These are phyloP conservation scores for Protea cynaroides DNA, from an alignment of 164 flowering plant species.

Conservation along the genomic window DNA sequence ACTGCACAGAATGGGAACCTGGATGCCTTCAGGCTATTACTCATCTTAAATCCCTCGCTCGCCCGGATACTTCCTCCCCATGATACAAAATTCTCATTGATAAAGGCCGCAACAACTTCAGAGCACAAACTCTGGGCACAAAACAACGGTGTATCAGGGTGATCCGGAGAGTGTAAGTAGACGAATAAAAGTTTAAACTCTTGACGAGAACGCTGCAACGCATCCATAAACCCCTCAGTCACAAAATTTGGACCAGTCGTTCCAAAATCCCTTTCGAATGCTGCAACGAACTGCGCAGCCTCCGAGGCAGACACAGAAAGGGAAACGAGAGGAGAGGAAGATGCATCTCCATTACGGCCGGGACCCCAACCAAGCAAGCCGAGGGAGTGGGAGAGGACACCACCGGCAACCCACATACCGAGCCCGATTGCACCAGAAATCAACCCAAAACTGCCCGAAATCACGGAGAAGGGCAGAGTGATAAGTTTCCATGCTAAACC, in stretches of 20 bases:
- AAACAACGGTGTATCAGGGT: slow-evolving; percentile 75
- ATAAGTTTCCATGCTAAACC: slow-evolving; percentile 79
- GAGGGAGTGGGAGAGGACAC: slow-evolving; percentile 63
- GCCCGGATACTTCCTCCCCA: slow-evolving; percentile 96
- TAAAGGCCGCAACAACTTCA: slow-evolving; percentile 50
- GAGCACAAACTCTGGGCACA: slow-evolving; percentile 70
- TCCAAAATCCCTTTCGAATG: slow-evolving; percentile 81
- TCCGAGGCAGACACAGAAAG: slow-evolving; percentile 58
- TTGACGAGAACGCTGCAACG: slow-evolving; percentile 69
- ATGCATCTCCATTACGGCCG: slow-evolving; percentile 28
- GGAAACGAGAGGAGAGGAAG: slow-evolving; percentile 35
- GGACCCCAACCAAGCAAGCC: slow-evolving; percentile 50
- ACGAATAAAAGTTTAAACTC: slow-evolving; percentile 78
- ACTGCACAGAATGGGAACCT: slow-evolving; percentile 89
- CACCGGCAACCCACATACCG: slow-evolving; percentile 87
- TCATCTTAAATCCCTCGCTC: slow-evolving; percentile 99
- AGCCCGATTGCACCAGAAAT: slow-evolving; percentile 80
- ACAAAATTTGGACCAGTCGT: slow-evolving; percentile 61
- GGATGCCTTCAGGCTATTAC: slow-evolving; percentile 94
- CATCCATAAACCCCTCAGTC: slow-evolving; percentile 80
- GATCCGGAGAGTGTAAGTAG: slow-evolving; percentile 95
- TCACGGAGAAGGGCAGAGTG: slow-evolving; percentile 68
- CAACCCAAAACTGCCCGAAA: slow-evolving; percentile 80
- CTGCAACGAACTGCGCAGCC: slow-evolving; percentile 55
- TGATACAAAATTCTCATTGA: slow-evolving; percentile 85